Conservation (phyloP, 768 basidiomycete species). For the Boletus rubescentipes region DNA sequence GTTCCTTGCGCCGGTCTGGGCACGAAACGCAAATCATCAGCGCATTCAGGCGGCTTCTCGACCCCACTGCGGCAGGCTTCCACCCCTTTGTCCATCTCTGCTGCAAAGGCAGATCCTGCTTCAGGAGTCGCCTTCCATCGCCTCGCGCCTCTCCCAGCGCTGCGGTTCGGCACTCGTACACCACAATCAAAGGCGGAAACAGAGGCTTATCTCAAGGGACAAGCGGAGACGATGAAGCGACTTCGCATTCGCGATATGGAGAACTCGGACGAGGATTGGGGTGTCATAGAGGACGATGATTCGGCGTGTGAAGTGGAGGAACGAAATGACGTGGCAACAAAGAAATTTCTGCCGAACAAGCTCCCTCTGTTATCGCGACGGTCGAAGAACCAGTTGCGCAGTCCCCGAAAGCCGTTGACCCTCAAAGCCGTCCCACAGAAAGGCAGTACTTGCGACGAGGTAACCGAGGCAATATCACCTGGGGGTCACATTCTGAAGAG, state of each 20-base stretch:
- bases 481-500: slow-evolving; percentile 76
- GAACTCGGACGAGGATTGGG: slow-evolving; percentile 46
- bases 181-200: slow-evolving; percentile 38
- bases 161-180: slow-evolving; percentile 27
- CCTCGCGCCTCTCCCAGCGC: slow-evolving; percentile 35
- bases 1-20: slow-evolving; percentile 43
- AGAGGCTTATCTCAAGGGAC: slow-evolving; percentile 42
- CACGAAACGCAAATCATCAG: slow-evolving; percentile 63
- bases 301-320: slow-evolving; percentile 53
- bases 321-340: slow-evolving; percentile 31
- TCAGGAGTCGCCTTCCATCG: slow-evolving; percentile 36
- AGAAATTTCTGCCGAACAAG: slow-evolving; percentile 35
- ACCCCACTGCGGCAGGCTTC: slow-evolving; percentile 54
- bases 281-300: slow-evolving; percentile 42
- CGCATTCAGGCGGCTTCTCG: slow-evolving; percentile 44
- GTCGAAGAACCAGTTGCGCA: slow-evolving; percentile 29
- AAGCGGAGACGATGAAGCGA: slow-evolving; percentile 64
- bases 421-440: slow-evolving; percentile 34
- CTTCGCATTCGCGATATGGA: slow-evolving; percentile 59
- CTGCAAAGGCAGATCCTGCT: slow-evolving; percentile 32
- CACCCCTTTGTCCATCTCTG: slow-evolving; percentile 40
- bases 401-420: slow-evolving; percentile 27
- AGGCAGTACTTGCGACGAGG: slow-evolving; percentile 51
- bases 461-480: slow-evolving; percentile 69
- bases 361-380: slow-evolving; percentile 24